Percentiles rank a stretch among this genome's conserved stretches.
Conservation (phyloP, 2,329 filamentous ascomycete species). For the Pseudogymnoascus destructans region DNA sequence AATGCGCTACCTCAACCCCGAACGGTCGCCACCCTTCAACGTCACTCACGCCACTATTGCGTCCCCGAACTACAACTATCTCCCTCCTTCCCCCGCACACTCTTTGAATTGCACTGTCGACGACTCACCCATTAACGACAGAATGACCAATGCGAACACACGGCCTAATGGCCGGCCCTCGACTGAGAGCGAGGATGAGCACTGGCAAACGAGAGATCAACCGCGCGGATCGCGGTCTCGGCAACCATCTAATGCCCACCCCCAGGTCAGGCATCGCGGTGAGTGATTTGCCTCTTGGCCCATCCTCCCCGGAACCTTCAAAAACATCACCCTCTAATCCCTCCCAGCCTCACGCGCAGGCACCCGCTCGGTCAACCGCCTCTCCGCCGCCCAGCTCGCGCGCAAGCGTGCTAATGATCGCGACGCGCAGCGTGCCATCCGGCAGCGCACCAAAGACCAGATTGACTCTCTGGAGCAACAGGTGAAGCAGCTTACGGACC, state of each 20-base stretch:
- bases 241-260: background rate
- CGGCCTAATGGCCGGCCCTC: background rate
- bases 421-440: slow-evolving; percentile 77
- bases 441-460: slow-evolving; percentile 73
- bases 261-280: background rate
- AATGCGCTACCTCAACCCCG: background rate
- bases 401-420: slow-evolving; percentile 87
- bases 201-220: background rate
- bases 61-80: background rate
- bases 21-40: background rate
- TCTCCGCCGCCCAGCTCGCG: slow-evolving; percentile 77
- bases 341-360: slow-evolving; percentile 29
- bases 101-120: background rate
- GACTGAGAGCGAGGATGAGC: background rate
- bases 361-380: slow-evolving; percentile 68
- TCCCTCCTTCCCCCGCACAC: background rate
- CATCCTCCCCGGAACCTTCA: background rate
- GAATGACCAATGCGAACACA: background rate
- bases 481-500: slow-evolving; percentile 53
- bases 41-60: background rate
- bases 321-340: background rate
- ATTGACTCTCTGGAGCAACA: slow-evolving; percentile 67
- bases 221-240: background rate
- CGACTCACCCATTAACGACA: background rate
- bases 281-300: background rate